These are phyloP conservation scores for Quercus tomentella DNA, from an alignment of 331 rosid species.

Conservation along the genomic window DNA sequence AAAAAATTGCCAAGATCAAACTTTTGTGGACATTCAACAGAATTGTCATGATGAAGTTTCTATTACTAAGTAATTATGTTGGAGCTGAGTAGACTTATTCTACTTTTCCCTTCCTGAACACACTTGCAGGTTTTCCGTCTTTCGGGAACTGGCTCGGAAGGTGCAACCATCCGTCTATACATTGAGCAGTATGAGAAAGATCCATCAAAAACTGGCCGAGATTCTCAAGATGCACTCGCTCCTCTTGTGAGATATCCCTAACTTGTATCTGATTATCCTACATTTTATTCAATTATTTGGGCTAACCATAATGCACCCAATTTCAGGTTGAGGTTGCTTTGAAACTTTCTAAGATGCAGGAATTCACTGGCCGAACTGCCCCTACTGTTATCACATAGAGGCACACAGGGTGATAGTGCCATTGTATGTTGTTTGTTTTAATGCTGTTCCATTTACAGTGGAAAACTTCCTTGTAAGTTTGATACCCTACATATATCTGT, in stretches of 20 bases:
- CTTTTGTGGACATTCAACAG: background rate
- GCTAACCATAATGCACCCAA: background rate
- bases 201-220: constrained; percentile 77
- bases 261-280: background rate
- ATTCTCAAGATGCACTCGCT: constrained; percentile 87
- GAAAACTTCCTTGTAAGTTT: background rate
- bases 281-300: background rate
- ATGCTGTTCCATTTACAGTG: background rate
- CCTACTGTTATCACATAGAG: constrained; percentile 85
- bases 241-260: constrained; percentile 66
- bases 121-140: constrained; percentile 80
- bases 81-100: background rate
- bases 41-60: background rate
- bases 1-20: background rate
- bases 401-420: background rate
- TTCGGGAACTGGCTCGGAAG: constrained; percentile 98
- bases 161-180: constrained; percentile 93
- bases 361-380: constrained; percentile 87
- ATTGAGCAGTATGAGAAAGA: constrained; percentile 97
- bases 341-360: constrained; percentile 90
- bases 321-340: constrained; percentile 91
- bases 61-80: background rate
- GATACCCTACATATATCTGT: background rate
- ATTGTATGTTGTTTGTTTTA: background rate
- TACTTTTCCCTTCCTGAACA: constrained; percentile 9